Evolutionary conservation across 345 rosid species (phyloP).

Genomic region (Salix exigua): DNA sequence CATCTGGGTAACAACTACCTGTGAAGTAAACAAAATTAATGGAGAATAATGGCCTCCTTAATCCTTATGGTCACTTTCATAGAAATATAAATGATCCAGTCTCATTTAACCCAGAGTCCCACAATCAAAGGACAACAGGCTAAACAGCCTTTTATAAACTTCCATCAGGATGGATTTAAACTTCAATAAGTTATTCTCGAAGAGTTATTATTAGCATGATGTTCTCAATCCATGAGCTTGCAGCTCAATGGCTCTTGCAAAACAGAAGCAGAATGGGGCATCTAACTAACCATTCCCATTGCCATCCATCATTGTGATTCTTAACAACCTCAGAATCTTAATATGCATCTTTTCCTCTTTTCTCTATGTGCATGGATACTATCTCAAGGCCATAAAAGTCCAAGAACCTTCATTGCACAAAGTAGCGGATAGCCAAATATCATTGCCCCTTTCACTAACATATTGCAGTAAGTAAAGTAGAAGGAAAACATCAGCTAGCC

Average conservation of each 20-base stretch:
- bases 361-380: not conserved
- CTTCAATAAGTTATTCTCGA: not conserved
- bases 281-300: not conserved
- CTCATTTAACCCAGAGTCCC: no score
- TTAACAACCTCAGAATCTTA: not conserved
- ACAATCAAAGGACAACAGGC: not conserved
- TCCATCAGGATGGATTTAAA: not conserved
- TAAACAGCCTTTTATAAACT: not conserved
- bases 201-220: not conserved
- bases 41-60: not conserved
- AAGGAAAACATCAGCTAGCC: not conserved
- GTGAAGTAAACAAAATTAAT: not conserved
- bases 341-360: not conserved
- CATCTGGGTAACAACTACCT: conserved; percentile 84
- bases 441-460: not conserved
- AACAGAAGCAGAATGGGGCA: not conserved
- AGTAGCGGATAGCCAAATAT: not conserved
- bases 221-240: not conserved
- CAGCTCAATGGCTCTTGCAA: not conserved
- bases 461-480: not conserved
- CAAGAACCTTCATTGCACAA: not conserved
- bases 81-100: not conserved
- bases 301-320: not conserved
- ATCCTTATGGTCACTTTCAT: not conserved
- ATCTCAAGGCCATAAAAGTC: not conserved